These are phyloP conservation scores for Malassezia furfur DNA, from an alignment of 1,284 basidiomycete genomes.

Conservation along the genomic window DNA sequence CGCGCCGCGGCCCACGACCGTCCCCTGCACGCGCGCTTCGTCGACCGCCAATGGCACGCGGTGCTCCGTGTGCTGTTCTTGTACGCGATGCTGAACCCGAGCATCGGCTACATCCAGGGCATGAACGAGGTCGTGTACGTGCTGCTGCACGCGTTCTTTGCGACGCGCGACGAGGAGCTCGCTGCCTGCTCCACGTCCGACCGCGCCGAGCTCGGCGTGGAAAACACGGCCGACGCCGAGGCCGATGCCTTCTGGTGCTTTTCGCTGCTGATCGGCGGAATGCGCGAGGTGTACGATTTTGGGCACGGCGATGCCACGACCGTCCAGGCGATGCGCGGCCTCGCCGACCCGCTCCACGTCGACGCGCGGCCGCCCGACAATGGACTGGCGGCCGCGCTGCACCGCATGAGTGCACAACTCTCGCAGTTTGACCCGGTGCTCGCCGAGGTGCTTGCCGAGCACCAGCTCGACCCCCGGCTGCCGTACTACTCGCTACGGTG, in stretches of 20 bases:
- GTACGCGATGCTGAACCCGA: constrained; percentile 43
- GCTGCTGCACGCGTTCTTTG: constrained; percentile 32
- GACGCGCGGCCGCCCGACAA: background rate
- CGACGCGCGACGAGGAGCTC: constrained; percentile 13
- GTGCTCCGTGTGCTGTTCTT: constrained; percentile 42
- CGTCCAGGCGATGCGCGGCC: constrained; percentile 8
- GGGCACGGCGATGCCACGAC: constrained; percentile 10
- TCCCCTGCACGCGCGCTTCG: background rate
- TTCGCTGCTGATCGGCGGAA: constrained; percentile 34
- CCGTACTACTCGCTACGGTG: constrained; percentile 46
- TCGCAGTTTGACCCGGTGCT: constrained; percentile 31
- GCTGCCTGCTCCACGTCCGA: background rate
- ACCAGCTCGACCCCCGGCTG: constrained; percentile 33
- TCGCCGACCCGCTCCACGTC: background rate
- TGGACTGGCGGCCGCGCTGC: constrained; percentile 36
- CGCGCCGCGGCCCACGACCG: background rate
- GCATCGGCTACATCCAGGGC: constrained; percentile 43
- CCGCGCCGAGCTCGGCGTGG: background rate
- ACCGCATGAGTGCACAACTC: constrained; percentile 30
- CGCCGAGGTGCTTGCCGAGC: constrained; percentile 24
- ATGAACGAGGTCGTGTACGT: constrained; percentile 44
- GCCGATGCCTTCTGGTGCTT: constrained; percentile 48
- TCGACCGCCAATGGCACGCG: constrained; percentile 38
- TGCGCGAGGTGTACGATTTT: constrained; percentile 45
- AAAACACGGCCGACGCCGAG: constrained; percentile 22